Evolutionary conservation across 768 basidiomycete species (phyloP).

Genomic region (Boletus sp.): DNA sequence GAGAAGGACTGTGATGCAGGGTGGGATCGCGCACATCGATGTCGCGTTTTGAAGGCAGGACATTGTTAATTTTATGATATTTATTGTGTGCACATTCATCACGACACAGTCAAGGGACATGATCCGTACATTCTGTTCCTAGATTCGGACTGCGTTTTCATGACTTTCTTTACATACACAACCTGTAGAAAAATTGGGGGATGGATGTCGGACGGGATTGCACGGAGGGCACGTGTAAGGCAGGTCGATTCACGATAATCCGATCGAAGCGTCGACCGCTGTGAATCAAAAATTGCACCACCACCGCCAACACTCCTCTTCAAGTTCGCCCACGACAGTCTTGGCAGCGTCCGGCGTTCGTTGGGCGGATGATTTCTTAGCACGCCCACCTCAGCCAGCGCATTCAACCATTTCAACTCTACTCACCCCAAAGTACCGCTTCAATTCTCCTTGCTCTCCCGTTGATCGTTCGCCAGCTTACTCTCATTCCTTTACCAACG

Average conservation of each 20-base stretch:
- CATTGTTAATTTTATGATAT: slow-evolving; percentile 17
- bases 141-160: neutral
- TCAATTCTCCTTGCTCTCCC: neutral
- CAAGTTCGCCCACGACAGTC: neutral
- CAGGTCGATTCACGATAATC: slow-evolving; percentile 20
- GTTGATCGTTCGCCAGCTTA: neutral
- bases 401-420: neutral
- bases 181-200: neutral
- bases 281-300: slow-evolving; percentile 16
- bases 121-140: neutral
- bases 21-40: slow-evolving; percentile 28
- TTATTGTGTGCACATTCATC: neutral
- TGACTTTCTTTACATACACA: neutral
- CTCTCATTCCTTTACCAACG: neutral
- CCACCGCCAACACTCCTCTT: neutral
- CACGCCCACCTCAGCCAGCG: neutral
- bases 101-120: neutral
- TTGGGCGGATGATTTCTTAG: neutral
- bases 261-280: slow-evolving; percentile 15
- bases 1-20: slow-evolving; percentile 15
- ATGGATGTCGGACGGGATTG: neutral
- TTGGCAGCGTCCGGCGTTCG: neutral
- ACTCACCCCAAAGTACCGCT: neutral
- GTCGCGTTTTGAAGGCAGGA: slow-evolving; percentile 16
- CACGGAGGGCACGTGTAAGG: slow-evolving; percentile 13